These are phyloP conservation scores for Fraxinus cuspidata DNA, from an alignment of 257 asterid genomes.

Conservation along the genomic window DNA sequence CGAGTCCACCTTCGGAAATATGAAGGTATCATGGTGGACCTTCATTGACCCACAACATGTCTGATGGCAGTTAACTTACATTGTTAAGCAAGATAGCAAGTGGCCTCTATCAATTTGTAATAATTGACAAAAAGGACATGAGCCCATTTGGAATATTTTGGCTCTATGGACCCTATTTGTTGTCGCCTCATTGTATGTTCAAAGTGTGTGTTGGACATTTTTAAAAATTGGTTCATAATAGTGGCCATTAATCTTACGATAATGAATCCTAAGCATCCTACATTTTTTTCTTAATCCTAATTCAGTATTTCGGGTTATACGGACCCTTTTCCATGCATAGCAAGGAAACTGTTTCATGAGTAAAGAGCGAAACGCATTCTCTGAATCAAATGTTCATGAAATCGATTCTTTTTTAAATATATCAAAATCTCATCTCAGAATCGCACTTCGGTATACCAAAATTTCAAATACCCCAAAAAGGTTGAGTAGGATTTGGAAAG, in stretches of 20 bases:
- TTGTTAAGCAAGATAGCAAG: slow-evolving; percentile 22
- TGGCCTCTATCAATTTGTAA: slow-evolving; percentile 8
- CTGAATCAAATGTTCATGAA: background rate
- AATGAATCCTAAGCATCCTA: too few species aligned
- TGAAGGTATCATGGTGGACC: slow-evolving; percentile 14
- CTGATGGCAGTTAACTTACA: slow-evolving; percentile 6
- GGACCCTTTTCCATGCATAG: too few species aligned
- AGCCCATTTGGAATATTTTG: slow-evolving; percentile 14
- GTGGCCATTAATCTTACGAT: too few species aligned
- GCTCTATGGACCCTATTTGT: slow-evolving; percentile 9
- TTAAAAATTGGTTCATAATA: too few species aligned
- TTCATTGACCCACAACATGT: slow-evolving; percentile 24
- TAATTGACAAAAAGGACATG: slow-evolving; percentile 8
- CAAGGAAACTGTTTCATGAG: too few species aligned
- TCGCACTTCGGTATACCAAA: background rate
- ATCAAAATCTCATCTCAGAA: background rate
- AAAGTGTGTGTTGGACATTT: background rate
- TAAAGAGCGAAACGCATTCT: too few species aligned
- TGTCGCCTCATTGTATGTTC: background rate
- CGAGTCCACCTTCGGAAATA: too few species aligned
- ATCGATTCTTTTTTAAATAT: too few species aligned
- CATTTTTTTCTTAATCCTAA: too few species aligned
- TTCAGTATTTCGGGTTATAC: too few species aligned
- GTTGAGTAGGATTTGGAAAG: too few species aligned
- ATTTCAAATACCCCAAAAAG: background rate